These are phyloP conservation scores for Kregervanrija delftensis DNA, from an alignment of 805 yeast species.

Conservation along the genomic window DNA sequence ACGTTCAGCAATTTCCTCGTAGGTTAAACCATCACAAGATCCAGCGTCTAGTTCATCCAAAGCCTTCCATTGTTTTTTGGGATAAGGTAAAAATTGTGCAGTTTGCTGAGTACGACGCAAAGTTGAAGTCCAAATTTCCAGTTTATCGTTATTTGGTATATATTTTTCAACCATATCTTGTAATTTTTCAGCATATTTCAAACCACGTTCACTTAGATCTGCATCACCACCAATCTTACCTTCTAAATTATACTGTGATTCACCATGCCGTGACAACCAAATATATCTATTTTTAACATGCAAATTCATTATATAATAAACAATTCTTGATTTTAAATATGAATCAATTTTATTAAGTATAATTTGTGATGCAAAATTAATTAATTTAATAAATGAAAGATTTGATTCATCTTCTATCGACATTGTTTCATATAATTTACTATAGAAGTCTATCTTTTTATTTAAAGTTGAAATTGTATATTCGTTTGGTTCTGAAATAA, in stretches of 20 bases:
- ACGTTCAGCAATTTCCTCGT: constrained; percentile 77
- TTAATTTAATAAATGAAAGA: constrained; percentile 77
- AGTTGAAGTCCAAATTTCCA: constrained; percentile 96
- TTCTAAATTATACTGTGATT: constrained; percentile 82
- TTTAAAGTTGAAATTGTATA: constrained; percentile 67
- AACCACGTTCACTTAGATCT: constrained; percentile 74
- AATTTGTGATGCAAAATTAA: constrained; percentile 84
- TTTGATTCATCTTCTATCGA: constrained; percentile 50
- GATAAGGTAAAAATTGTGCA: constrained; percentile 72
- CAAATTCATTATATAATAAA: constrained; percentile 90
- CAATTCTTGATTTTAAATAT: constrained; percentile 86
- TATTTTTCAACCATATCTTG: constrained; percentile 69
- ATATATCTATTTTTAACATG: constrained; percentile 89
- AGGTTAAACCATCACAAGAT: constrained; percentile 94
- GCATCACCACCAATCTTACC: constrained; percentile 98
- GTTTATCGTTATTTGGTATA: constrained; percentile 51
- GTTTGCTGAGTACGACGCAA: constrained; percentile 89
- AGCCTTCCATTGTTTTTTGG: constrained; percentile 91
- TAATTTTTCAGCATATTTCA: constrained; percentile 72
- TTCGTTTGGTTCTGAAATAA: constrained; percentile 59
- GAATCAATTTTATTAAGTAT: constrained; percentile 82
- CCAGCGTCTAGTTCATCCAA: constrained; percentile 97
- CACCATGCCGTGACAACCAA: constrained; percentile 96
- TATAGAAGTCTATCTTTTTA: constrained; percentile 67
- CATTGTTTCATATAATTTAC: constrained; percentile 71